Evolutionary conservation across 2,329 filamentous ascomycete species (phyloP), one percentile per base, ranked within the genome.

Genomic region (Penicillium sp.): DNA sequence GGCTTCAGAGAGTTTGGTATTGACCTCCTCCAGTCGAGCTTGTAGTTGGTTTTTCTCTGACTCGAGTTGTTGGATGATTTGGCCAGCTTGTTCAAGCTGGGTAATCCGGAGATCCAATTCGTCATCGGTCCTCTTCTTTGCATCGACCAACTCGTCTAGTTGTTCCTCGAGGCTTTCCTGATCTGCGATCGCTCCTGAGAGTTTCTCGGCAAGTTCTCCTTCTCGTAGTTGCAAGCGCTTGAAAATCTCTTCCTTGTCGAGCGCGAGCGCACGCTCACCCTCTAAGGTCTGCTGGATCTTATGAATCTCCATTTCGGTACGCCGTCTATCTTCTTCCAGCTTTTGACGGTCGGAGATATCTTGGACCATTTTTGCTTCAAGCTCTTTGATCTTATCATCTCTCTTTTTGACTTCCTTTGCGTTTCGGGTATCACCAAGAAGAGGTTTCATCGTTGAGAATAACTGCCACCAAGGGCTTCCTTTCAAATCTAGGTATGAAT

Each of bases 211-310:
- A 4, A 99, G 83, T 71, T 99, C 93, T 11, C 87, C 84, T 75
- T 99, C 95, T n/a, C 95, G 89, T 52, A 88, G 80, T 71, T 97
- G 95, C 22, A 99, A 81, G n/a, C 96, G 87, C 71, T 93, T 96
- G 81, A 98, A 99, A 58, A 99, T 99, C 69, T 99, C 95, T 71
- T 99, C 96, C 73, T 99, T 99, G 76, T 99, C 95, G 5, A 99
- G 80, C 1, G 95, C 95, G 43, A 99, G 82, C n/a, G 93, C 91
- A 49, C 95, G 87, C 75, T 99, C 96, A 64, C 93, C 96, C 74
- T 99, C 96, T 2, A 99, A 82, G 0, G 91, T 96, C 67, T 98
- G 91, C 71, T 97, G 93, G 47, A 98, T 90, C 31, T 90, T 87
- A 64, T 93, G 85, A 68, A 97, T 89, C 68, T 99, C 95, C 14